phyloP scores from a whole-genome alignment of 2,329 filamentous ascomycete species.

The Epichloe coenophiala region DNA sequence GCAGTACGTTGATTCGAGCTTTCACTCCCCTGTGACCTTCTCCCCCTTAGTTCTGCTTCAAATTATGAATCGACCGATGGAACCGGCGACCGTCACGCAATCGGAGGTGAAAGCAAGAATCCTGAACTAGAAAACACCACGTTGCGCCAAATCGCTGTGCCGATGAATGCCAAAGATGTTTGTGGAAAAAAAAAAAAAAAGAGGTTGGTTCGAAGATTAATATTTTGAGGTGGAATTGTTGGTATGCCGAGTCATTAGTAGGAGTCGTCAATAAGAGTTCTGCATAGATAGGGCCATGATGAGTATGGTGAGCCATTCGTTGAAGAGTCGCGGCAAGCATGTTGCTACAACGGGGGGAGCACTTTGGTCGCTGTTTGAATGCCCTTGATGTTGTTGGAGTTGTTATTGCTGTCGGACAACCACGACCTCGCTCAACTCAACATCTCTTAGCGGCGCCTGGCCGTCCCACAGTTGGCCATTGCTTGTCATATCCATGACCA shows the following conservation, averaged over 20 bases:
- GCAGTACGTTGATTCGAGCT: conserved; percentile 13
- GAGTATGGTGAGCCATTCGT: conserved; percentile 3
- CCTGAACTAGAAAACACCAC: conserved; percentile 13
- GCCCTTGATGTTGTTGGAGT: background rate
- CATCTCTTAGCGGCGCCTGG: conserved; percentile 23
- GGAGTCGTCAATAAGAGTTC: conserved; percentile 3
- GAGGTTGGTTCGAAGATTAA: conserved; percentile 19
- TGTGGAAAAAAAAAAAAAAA: conserved; percentile 8
- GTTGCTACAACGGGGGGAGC: background rate
- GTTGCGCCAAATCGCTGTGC: conserved; percentile 27
- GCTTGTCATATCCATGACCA: conserved; percentile 22
- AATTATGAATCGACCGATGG: conserved; percentile 1
- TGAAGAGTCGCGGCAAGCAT: background rate
- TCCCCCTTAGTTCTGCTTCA: conserved; percentile 13
- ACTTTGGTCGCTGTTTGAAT: background rate
- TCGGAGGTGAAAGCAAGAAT: background rate
- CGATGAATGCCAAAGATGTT: conserved; percentile 27
- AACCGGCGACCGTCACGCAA: background rate
- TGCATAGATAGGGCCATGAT: conserved; percentile 1
- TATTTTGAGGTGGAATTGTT: conserved; percentile 3
- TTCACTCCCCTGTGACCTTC: conserved; percentile 1
- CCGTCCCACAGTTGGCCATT: conserved; percentile 27
- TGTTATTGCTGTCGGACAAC: conserved; percentile 22
- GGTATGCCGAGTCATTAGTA: conserved; percentile 15
- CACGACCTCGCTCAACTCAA: conserved; percentile 32